phyloP scores from a whole-genome alignment of 2,329 filamentous ascomycete genomes.

The Fusarium vanettenii region DNA sequence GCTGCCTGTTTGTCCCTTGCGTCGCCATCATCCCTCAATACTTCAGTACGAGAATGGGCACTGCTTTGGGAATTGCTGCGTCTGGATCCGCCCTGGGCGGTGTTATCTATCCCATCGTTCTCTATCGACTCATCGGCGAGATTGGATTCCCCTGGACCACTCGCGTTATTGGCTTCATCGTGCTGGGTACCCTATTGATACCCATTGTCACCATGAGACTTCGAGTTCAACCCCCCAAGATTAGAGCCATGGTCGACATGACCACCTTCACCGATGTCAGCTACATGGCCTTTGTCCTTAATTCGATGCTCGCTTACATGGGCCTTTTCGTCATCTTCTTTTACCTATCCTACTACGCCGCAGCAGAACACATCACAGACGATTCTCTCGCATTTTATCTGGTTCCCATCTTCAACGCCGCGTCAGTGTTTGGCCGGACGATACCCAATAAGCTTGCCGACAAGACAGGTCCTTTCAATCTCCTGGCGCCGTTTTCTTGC shows the following conservation, averaged over 20 bases:
- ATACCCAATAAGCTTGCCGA: not conserved
- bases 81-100: conserved; percentile 49
- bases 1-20: conserved; percentile 53
- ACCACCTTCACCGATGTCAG: not conserved
- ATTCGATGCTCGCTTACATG: not conserved
- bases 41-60: conserved; percentile 43
- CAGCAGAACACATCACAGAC: not conserved
- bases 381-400: not conserved
- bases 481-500: not conserved
- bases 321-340: not conserved
- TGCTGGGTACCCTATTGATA: conserved; percentile 49
- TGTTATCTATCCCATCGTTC: conserved; percentile 48
- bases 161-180: conserved; percentile 46
- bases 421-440: not conserved
- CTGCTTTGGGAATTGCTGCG: conserved; percentile 50
- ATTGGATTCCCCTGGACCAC: conserved; percentile 47
- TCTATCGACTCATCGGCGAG: conserved; percentile 31
- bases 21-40: conserved; percentile 49
- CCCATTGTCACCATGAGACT: conserved; percentile 53
- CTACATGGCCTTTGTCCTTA: not conserved
- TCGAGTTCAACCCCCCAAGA: conserved; percentile 47
- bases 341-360: not conserved
- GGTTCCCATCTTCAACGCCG: not conserved
- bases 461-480: not conserved
- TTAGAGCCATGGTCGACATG: conserved; percentile 10